Evolutionary conservation across 2,329 filamentous ascomycete genomes (phyloP), one percentile per base, ranked within the genome.

Genomic region (Alternaria tenuissima): DNA sequence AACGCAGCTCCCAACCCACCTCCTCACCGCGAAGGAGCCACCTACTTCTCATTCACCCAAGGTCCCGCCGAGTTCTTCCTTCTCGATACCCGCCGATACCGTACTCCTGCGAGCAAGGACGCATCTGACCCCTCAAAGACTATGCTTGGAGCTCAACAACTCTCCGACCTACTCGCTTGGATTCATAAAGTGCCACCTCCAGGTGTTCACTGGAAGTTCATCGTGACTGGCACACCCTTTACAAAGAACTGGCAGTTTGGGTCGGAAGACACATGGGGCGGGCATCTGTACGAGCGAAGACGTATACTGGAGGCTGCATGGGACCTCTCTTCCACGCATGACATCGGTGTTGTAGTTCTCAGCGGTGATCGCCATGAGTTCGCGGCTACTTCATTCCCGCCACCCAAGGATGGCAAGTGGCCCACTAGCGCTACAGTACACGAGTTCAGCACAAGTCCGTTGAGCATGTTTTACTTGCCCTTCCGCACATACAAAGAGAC

Each of bases 281-380:
- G 94, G 0, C 97, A 96, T 78, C 84, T 97, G 2, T 81, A 85
- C 49, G 95, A 99, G 81, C 89, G 95, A 16, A 87, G 85, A 55
- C 84, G 83, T 56, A 86, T 98, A 26, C 88, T 99, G 14, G 91
- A 97, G 76, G 91, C 92, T 2, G 97, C 97, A 87, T 98, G 95
- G 93, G 89, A 91, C 62, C 89, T 91, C 0, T 89, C 92, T n/a
- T 82, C 87, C 12, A 79, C 80, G 1, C 86, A 87, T 5, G 91
- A 92, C 7, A 82, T 91, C 6, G 92, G 94, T 24, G 89, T 98
- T 7, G 85, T 97, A 3, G 83, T 98, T 12, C 83, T 99, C 11
- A 95, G 91, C 16, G 95, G 95, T 1, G 95, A 99, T 73, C 85
- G 95, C n/a, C 95, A 99, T 75, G 95, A 99, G 78, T 98, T 98